Conservation (phyloP, 495 filamentous ascomycete genomes). For the Penicillium psychrofluorescens region DNA sequence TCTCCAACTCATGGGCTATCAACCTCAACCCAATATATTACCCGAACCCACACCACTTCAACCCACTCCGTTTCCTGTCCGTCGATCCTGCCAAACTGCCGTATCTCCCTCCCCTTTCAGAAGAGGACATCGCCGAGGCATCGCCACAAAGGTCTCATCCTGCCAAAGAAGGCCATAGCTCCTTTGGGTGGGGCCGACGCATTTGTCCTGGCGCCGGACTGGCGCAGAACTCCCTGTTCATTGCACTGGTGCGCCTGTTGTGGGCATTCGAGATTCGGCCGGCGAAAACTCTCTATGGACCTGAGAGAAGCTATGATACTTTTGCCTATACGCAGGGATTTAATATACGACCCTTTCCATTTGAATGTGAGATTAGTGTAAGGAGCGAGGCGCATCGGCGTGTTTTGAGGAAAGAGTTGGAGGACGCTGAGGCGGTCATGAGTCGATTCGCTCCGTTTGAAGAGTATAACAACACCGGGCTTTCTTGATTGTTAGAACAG, state of each 20-base stretch:
- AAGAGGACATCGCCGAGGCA: slow-evolving; percentile 1
- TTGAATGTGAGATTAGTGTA: slow-evolving; percentile 9
- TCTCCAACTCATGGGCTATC: slow-evolving; percentile 39
- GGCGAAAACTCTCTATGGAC: slow-evolving; percentile 35
- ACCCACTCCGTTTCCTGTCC: slow-evolving; percentile 35
- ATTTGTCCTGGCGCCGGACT: slow-evolving; percentile 40
- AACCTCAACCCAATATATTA: slow-evolving; percentile 32
- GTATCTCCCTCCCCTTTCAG: slow-evolving; percentile 3
- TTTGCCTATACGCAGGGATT: slow-evolving; percentile 19
- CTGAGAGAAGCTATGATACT: slow-evolving; percentile 9
- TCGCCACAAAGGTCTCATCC: slow-evolving; percentile 5
- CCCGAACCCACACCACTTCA: slow-evolving; percentile 32
- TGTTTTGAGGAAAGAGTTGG: slow-evolving; percentile 3
- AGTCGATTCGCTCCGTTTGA: slow-evolving; percentile 5
- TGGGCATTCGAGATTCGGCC: slow-evolving; percentile 45
- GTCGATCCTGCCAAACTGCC: not conserved
- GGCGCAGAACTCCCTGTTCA: slow-evolving; percentile 42
- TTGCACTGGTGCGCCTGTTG: slow-evolving; percentile 41
- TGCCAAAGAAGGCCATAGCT: slow-evolving; percentile 13
- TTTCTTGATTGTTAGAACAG: too few relatives aligned
- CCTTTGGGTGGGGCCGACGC: slow-evolving; percentile 14
- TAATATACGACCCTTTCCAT: slow-evolving; percentile 12
- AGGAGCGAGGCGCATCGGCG: slow-evolving; percentile 3
- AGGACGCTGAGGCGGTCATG: slow-evolving; percentile 1
- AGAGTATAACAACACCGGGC: not conserved